phyloP scores from a whole-genome alignment of 2,329 filamentous ascomycete species.

The Diaporthe vexans region DNA sequence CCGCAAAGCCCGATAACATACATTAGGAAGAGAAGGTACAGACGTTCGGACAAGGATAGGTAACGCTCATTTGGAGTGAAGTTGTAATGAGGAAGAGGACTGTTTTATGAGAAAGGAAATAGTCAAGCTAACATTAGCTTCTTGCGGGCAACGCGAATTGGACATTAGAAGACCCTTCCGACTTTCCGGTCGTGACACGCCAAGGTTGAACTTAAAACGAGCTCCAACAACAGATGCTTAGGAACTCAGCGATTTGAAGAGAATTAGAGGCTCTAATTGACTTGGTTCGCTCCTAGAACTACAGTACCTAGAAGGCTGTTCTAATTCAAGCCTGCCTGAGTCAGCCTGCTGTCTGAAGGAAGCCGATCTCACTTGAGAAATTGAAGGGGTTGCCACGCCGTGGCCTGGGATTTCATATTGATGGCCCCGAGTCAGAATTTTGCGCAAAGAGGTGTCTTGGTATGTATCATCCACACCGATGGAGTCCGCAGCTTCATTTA shows the following conservation, averaged over 20 bases:
- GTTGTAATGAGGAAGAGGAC: not conserved
- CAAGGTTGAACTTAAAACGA: not conserved
- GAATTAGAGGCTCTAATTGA: not conserved
- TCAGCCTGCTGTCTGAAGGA: not conserved
- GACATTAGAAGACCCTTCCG: not conserved
- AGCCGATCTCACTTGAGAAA: not conserved
- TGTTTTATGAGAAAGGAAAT: not conserved
- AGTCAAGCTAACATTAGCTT: too few species aligned
- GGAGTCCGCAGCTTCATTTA: not conserved
- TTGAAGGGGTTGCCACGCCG: not conserved
- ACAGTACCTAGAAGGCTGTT: not conserved
- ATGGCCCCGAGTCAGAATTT: not conserved
- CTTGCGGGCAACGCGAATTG: not conserved
- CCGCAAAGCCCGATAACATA: not conserved
- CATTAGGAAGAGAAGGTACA: not conserved
- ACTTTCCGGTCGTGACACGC: not conserved
- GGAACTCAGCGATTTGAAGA: not conserved
- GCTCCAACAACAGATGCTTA: not conserved
- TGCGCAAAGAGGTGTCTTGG: not conserved
- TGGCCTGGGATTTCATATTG: not conserved
- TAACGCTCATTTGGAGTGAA: not conserved
- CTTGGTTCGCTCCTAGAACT: not conserved
- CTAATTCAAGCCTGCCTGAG: not conserved
- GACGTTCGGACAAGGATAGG: not conserved
- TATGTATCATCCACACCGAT: not conserved